These are phyloP conservation scores for Candida glucosophila DNA, from an alignment of 1,139 yeast species.

Conservation along the genomic window DNA sequence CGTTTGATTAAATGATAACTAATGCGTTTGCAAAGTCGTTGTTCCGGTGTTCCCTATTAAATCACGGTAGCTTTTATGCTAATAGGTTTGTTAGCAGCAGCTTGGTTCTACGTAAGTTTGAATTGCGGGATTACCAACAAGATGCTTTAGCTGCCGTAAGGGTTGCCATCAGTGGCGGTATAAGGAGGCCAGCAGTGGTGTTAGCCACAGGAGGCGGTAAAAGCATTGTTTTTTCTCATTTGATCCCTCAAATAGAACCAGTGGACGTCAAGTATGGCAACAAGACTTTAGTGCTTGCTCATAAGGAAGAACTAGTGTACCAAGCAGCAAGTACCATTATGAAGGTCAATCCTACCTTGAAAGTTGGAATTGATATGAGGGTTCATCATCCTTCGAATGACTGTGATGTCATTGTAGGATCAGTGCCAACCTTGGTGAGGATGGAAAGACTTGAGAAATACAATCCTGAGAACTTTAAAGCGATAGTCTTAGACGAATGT, in stretches of 20 bases:
- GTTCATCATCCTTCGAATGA: conserved; percentile 24
- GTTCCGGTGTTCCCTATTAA: no score
- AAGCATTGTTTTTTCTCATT: conserved; percentile 71
- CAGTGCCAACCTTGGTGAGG: conserved; percentile 59
- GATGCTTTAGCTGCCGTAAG: conserved; percentile 58
- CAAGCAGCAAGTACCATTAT: conserved; percentile 58
- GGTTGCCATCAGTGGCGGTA: conserved; percentile 37
- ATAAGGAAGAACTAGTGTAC: conserved; percentile 65
- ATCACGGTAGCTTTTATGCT: no score
- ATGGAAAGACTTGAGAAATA: conserved; percentile 43
- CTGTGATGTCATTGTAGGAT: conserved; percentile 68
- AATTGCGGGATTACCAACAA: conserved; percentile 54
- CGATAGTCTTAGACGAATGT: conserved; percentile 84
- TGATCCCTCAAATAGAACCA: conserved; percentile 44
- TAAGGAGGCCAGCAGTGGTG: conserved; percentile 66
- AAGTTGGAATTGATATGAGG: conserved; percentile 72
- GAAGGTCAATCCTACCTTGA: conserved; percentile 39
- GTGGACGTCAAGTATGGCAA: conserved; percentile 21
- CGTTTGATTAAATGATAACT: no score
- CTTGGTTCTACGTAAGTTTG: not conserved
- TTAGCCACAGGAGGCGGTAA: conserved; percentile 96
- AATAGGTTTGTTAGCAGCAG: no score
- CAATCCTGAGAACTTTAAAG: conserved; percentile 50
- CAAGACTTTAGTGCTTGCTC: conserved; percentile 65
- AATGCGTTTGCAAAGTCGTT: no score